Evolutionary conservation across 192 early-diverging fungal genomes (phyloP).

Genomic region (Podila clonocystis): DNA sequence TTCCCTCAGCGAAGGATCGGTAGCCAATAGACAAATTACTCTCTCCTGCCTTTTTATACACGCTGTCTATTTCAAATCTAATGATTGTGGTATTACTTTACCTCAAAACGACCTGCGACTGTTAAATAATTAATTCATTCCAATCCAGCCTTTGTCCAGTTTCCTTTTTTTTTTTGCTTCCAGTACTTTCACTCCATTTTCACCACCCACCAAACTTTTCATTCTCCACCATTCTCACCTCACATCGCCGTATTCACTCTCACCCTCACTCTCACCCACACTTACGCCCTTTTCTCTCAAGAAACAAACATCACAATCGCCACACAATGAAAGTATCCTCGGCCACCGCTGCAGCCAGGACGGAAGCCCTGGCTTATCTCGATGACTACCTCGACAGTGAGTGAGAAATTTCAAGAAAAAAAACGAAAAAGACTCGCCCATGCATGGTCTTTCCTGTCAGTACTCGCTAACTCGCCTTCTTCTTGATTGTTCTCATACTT

Average conservation of each 20-base stretch:
- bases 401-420: slow-evolving; percentile 6
- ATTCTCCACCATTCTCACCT: background rate
- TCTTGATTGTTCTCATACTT: background rate
- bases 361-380: slow-evolving; percentile 67
- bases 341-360: slow-evolving; percentile 35
- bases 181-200: background rate
- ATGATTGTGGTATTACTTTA: background rate
- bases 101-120: too few relatives aligned
- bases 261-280: background rate
- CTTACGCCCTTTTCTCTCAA: background rate
- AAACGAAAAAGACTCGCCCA: background rate
- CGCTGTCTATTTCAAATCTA: background rate
- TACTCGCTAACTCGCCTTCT: background rate
- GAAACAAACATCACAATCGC: background rate
- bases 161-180: too few relatives aligned
- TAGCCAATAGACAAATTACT: slow-evolving; percentile 13
- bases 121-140: too few relatives aligned
- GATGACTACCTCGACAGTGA: slow-evolving; percentile 96
- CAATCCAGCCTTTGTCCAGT: too few relatives aligned
- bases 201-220: background rate
- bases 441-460: slow-evolving; percentile 4
- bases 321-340: slow-evolving; percentile 34
- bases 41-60: background rate
- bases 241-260: background rate
- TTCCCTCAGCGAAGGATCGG: slow-evolving; percentile 54